Percentiles rank a stretch among this genome's conserved stretches.
These are phyloP conservation scores for Fusarium anthophilum DNA, from an alignment of 2,329 filamentous ascomycete species.

Conservation along the genomic window DNA sequence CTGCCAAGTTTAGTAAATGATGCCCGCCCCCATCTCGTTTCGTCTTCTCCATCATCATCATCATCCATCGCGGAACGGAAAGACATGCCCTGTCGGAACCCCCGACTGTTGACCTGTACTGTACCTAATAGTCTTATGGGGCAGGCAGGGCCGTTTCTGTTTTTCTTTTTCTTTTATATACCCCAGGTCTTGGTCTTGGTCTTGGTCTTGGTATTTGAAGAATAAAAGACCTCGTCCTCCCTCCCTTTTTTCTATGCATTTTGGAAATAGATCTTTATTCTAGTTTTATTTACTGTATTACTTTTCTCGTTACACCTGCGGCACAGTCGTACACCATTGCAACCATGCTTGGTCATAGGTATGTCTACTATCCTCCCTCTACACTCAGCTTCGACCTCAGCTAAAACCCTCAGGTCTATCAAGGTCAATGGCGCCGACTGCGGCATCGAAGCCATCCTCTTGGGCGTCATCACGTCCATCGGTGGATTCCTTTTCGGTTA, in stretches of 20 bases:
- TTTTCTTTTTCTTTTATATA: background rate
- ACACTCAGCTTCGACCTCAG: background rate
- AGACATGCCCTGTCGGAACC: slow-evolving; percentile 12
- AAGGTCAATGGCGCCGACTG: slow-evolving; percentile 55
- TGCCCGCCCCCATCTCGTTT: slow-evolving; percentile 3
- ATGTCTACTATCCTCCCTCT: background rate
- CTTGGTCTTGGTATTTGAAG: background rate
- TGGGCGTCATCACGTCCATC: slow-evolving; percentile 64
- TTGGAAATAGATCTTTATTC: slow-evolving; percentile 14
- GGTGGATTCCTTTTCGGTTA: slow-evolving; percentile 72
- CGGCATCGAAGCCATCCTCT: slow-evolving; percentile 51
- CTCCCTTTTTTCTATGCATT: background rate
- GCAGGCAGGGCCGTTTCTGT: slow-evolving; percentile 10
- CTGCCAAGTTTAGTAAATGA: slow-evolving; percentile 40
- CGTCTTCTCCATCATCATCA: slow-evolving; percentile 10
- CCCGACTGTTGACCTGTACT: slow-evolving; percentile 9
- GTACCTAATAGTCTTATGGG: background rate
- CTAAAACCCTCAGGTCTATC: slow-evolving; percentile 46
- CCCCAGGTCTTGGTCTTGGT: background rate
- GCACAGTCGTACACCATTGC: slow-evolving; percentile 20
- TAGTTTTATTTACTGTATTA: slow-evolving; percentile 10
- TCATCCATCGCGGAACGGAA: background rate
- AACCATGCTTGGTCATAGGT: slow-evolving; percentile 40
- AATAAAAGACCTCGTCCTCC: slow-evolving; percentile 37
- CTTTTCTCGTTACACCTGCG: background rate